Base-by-base conservation (phyloP, 148 eudicot genomes). In the Cornus controversa region DNA sequence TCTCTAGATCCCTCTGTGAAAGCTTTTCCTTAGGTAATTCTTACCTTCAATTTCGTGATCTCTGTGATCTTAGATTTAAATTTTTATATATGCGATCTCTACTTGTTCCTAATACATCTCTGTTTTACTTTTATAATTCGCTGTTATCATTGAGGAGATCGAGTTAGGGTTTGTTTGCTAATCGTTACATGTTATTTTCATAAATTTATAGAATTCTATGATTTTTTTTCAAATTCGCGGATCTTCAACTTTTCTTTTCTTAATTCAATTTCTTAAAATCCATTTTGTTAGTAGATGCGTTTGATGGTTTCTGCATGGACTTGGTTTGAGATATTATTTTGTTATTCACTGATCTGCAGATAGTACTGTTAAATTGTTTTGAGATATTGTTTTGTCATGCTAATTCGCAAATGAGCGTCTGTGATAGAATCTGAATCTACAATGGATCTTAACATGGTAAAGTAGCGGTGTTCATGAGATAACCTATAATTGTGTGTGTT, bases 1-100 rank as follows among this genome's bases (percentile, higher is more conserved):
- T 70, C 70, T 2, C 63, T 72, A 78, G 75, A 78, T 72, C 81
- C 71, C 81, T 72, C 71, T 29, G 60, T 68, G 26, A 78, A 22
- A 23, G 23, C 36, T 57, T 67, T 75, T 26, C 67, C 9, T 60
- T 72, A 57, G 82, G 82, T 79, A 73, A 67, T 8, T 25, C 75
- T 5, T 7, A 24, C 26, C 70, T n/a, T 47, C 23, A 18, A 57
- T n/a, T 23, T 20, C 26, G 22, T 11, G 26, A 22, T 66, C 54
- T 58, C 50, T 79, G 31, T 18, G 28, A 34, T 67, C 24, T 37
- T 25, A 9, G 5, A 47, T 65, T 22, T 34, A 22, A 11, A 53
- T 53, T 28, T 37, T 5, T 50, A 50, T 36, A 25, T 37, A 1
- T 75, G 9, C 28, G 29, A 57, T 54, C 36, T 34, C 0, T 13